Evolutionary conservation across 2,329 filamentous ascomycete species (phyloP), one percentile per base, ranked within the genome.

Genomic region (Clarireedia homoeocarpa): DNA sequence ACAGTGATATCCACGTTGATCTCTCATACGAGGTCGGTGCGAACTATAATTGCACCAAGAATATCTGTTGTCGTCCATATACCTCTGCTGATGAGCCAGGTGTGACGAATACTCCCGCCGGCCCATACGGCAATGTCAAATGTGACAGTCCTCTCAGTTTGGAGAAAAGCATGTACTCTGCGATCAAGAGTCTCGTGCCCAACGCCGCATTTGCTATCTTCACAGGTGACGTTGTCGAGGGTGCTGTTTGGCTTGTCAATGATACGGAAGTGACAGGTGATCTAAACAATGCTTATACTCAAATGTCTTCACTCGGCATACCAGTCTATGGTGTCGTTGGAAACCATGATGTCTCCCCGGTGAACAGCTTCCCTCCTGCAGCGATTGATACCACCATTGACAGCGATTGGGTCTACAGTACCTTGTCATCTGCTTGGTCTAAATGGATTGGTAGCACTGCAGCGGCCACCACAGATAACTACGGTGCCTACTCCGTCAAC

Each of bases 1-100:
- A 73, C n/a, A 44, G 40, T 44, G 72, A 74, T 53, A 72, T 72
- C 14, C 72, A 74, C 55, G 68, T 74, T 30, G 72, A 74, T 58
- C 67, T 67, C 2, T 63, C 59, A 7, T 74, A 74, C 58, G 66
- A 69, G 47, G 58, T 63, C 3, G 72, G 72, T 3, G 63, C 68
- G 23, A 73, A 62, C 61, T 72, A 69, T 51, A 66, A 71, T 46
- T 74, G 72, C 61, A 67, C 71, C 5, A 72, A 74, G 60, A 67
- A 67, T 5, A 71, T 74, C 53, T 74, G 72, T 63, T 74, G 73
- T 51, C 66, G 72, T 3, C 59, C 65, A 2, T 73, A 69, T 52
- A 70, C 64, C 5, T 59, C 65, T 17, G 58, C 61, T 5, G 67
- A 74, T 57, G 68, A 66, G 3, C 71, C 71, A 2, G 72, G 69